These are phyloP conservation scores for Nakazawaea ernobii DNA, from an alignment of 805 yeast genomes.

Conservation along the genomic window DNA sequence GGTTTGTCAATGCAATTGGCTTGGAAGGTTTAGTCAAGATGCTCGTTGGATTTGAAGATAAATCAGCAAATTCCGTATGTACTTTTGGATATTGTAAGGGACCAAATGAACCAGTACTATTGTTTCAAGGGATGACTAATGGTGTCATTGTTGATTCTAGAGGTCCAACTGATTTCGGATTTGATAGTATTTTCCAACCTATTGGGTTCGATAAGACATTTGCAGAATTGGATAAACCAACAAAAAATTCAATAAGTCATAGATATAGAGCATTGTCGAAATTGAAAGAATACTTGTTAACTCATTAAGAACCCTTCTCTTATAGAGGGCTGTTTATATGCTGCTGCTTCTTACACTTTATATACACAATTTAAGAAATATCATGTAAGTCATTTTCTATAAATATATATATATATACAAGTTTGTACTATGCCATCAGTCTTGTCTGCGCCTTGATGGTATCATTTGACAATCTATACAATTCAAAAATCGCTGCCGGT, in stretches of 20 bases:
- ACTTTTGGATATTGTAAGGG: constrained; percentile 90
- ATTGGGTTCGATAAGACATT: constrained; percentile 67
- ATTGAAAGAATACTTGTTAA: constrained; percentile 49
- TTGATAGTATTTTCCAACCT: constrained; percentile 92
- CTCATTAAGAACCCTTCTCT: constrained; percentile 5
- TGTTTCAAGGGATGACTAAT: constrained; percentile 79
- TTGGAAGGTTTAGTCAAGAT: constrained; percentile 70
- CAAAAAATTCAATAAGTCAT: constrained; percentile 82
- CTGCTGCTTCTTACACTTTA: background rate
- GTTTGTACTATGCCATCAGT: background rate
- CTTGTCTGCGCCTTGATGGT: background rate
- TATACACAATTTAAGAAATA: too few relatives aligned
- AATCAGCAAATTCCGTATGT: constrained; percentile 81
- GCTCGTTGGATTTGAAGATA: constrained; percentile 77
- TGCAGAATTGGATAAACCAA: constrained; percentile 79
- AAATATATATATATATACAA: background rate
- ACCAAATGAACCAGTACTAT: constrained; percentile 62
- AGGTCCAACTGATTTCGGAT: constrained; percentile 84
- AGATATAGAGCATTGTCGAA: constrained; percentile 77
- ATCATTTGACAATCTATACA: constrained; percentile 47
- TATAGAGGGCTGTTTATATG: too few relatives aligned
- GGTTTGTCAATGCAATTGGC: constrained; percentile 82
- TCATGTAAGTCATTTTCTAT: background rate
- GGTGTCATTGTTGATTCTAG: constrained; percentile 76
- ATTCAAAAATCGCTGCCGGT: constrained; percentile 83